Percentiles rank a stretch among this genome's conserved stretches.
Conservation (phyloP, 2,329 filamentous ascomycete genomes). For the Didymella keratinophila region DNA sequence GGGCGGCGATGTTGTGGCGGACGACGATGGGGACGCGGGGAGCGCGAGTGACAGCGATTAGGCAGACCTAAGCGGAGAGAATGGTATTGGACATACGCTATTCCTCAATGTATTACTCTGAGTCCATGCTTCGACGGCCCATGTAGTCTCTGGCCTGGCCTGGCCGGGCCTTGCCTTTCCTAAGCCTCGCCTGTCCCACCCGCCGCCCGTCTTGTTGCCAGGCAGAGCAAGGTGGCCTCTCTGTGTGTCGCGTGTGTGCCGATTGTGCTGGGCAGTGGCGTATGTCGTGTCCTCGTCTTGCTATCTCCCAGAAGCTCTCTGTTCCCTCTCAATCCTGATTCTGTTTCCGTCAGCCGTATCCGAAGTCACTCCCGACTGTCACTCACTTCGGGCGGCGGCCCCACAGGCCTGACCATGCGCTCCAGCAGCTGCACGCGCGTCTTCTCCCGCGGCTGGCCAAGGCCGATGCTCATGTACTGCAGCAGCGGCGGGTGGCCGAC, state of each 20-base stretch:
- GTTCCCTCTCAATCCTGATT: constrained; percentile 7
- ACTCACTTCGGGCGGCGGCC: constrained; percentile 68
- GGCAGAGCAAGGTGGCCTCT: background rate
- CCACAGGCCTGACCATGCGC: constrained; percentile 71
- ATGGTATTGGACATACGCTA: background rate
- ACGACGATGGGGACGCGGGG: constrained; percentile 57
- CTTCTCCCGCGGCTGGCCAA: constrained; percentile 84
- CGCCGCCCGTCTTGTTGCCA: background rate
- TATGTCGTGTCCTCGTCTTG: background rate
- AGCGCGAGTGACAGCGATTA: constrained; percentile 59
- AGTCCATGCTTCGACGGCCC: background rate
- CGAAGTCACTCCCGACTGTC: background rate
- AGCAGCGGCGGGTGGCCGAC: constrained; percentile 89
- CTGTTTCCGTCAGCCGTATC: constrained; percentile 2
- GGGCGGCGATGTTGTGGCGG: constrained; percentile 58
- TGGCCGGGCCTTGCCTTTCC: background rate
- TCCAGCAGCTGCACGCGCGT: constrained; percentile 82
- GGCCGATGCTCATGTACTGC: constrained; percentile 86
- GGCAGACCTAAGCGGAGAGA: background rate
- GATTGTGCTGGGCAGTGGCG: background rate
- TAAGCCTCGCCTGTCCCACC: background rate
- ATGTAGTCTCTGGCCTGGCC: background rate
- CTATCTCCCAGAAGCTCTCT: background rate
- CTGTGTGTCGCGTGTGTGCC: background rate
- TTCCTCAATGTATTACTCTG: background rate